Conservation (phyloP, 1,139 yeast genomes). For the Blastobotrys aristatus region DNA sequence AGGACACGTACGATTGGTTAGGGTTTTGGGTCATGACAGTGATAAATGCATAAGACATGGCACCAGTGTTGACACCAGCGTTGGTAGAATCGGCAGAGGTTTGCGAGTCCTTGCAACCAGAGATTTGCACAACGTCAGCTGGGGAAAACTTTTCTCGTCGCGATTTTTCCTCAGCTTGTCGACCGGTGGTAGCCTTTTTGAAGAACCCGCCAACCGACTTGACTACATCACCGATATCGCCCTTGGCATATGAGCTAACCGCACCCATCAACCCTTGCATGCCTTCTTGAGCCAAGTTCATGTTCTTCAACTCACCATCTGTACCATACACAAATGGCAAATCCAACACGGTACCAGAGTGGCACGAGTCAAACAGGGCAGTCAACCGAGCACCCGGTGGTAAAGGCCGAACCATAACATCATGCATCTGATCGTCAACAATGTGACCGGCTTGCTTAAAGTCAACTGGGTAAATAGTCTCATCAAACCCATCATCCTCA, state of each 20-base stretch:
- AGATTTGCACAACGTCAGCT: conserved; percentile 80
- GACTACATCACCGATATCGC: conserved; percentile 57
- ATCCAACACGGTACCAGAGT: conserved; percentile 87
- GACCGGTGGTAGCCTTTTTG: conserved; percentile 40
- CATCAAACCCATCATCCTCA: conserved; percentile 86
- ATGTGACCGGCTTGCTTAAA: conserved; percentile 69
- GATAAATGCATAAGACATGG: conserved; percentile 89
- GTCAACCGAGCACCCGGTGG: conserved; percentile 83
- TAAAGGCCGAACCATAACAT: conserved; percentile 68
- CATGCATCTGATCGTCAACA: conserved; percentile 82
- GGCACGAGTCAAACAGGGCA: conserved; percentile 88
- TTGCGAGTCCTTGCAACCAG: conserved; percentile 90
- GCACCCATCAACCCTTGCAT: conserved; percentile 72
- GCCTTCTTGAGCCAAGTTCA: conserved; percentile 79
- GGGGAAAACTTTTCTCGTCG: conserved; percentile 67
- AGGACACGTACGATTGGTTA: conserved; percentile 68
- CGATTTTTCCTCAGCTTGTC: conserved; percentile 40
- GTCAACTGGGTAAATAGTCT: conserved; percentile 87
- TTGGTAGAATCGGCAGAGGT: conserved; percentile 75
- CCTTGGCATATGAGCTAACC: conserved; percentile 65
- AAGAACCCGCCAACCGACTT: conserved; percentile 48
- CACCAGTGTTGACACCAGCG: conserved; percentile 80
- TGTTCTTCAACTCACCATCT: conserved; percentile 86
- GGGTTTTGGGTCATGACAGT: conserved; percentile 62
- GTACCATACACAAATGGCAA: conserved; percentile 87